Percentiles rank a stretch among this genome's conserved stretches.
phyloP scores from a whole-genome alignment of 306 rosid genomes.

The Corylus avellana region DNA sequence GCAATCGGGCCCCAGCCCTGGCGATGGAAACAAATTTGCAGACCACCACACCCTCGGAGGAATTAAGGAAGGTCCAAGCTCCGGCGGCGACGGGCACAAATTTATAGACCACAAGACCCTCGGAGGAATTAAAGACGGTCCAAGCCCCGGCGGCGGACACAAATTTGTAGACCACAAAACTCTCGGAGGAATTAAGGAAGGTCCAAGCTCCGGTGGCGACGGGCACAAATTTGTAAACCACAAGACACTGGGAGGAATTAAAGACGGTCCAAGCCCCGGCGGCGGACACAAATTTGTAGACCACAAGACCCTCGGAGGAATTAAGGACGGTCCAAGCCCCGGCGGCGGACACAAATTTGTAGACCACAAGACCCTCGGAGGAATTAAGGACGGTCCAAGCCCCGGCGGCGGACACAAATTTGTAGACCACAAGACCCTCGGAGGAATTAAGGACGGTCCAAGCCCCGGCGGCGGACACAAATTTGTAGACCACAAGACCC shows the following conservation, averaged over 20 bases:
- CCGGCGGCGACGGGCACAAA: constrained; percentile 21
- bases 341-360: constrained; percentile 20
- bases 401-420: constrained; percentile 26
- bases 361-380: neutral
- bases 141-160: constrained; percentile 37
- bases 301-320: constrained; percentile 5
- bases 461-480: constrained; percentile 18
- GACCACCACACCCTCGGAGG: constrained; percentile 6
- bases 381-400: constrained; percentile 37
- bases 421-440: neutral
- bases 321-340: neutral
- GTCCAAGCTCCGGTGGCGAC: constrained; percentile 12
- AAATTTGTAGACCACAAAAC: neutral
- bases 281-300: constrained; percentile 23
- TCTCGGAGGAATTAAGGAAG: constrained; percentile 21
- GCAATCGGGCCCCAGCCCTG: constrained; percentile 41
- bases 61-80: constrained; percentile 24
- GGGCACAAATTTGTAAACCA: constrained; percentile 23
- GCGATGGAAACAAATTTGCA: constrained; percentile 20
- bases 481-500: neutral
- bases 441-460: constrained; percentile 1
- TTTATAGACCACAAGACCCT: neutral
- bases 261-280: constrained; percentile 41
- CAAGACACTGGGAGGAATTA: neutral
- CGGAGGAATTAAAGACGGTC: constrained; percentile 27